phyloP scores from a whole-genome alignment of 2,329 filamentous ascomycete species.

The Phyllachora maydis region DNA sequence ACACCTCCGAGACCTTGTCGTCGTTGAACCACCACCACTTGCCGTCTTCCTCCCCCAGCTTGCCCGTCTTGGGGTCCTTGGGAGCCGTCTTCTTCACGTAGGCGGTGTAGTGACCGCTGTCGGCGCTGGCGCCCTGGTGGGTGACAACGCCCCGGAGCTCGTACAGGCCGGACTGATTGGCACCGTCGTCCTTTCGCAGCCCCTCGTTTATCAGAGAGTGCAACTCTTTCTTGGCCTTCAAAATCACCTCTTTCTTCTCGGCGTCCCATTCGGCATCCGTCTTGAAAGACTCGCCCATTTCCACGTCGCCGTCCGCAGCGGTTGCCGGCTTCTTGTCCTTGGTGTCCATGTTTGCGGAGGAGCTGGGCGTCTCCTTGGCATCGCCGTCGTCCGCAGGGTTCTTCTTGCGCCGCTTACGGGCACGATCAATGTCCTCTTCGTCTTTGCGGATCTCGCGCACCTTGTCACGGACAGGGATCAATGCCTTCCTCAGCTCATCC shows the following conservation, averaged over 20 bases:
- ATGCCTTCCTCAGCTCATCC: constrained; percentile 61
- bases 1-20: constrained; percentile 86
- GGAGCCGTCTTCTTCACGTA: constrained; percentile 83
- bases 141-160: constrained; percentile 88
- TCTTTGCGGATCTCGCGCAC: constrained; percentile 90
- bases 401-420: constrained; percentile 76
- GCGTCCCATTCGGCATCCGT: constrained; percentile 85
- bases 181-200: constrained; percentile 55
- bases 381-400: constrained; percentile 18
- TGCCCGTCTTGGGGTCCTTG: constrained; percentile 55
- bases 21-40: constrained; percentile 99
- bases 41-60: constrained; percentile 63
- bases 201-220: constrained; percentile 56
- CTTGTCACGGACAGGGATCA: constrained; percentile 89
- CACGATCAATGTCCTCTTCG: constrained; percentile 77
- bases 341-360: constrained; percentile 23
- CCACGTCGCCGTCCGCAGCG: constrained; percentile 43
- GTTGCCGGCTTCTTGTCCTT: constrained; percentile 13
- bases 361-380: constrained; percentile 9
- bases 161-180: constrained; percentile 88
- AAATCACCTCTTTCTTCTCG: constrained; percentile 56
- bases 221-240: constrained; percentile 74
- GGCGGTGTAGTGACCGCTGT: constrained; percentile 94
- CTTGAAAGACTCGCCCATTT: constrained; percentile 65
- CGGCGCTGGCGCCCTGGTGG: constrained; percentile 88